phyloP scores from a whole-genome alignment of 768 basidiomycete species.

The Podaxis mareebaensis region DNA sequence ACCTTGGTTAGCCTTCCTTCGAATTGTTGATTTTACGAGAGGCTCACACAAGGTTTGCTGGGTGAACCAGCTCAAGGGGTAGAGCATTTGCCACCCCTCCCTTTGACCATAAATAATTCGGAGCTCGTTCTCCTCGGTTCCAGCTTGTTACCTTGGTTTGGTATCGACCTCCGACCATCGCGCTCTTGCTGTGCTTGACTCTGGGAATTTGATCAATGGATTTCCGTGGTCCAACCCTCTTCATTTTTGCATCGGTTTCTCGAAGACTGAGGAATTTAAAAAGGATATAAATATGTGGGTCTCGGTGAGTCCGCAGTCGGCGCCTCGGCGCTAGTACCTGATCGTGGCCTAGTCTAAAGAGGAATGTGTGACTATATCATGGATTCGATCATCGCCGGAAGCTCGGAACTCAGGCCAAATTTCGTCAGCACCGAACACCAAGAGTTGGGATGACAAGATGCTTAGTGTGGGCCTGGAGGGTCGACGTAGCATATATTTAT shows the following conservation, averaged over 20 bases:
- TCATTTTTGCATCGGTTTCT: too few relatives aligned
- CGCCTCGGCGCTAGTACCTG: not conserved
- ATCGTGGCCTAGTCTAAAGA: not conserved
- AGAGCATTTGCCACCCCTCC: too few relatives aligned
- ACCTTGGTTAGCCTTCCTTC: not conserved
- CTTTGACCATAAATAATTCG: too few relatives aligned
- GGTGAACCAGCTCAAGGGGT: too few relatives aligned
- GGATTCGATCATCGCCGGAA: constrained; percentile 9
- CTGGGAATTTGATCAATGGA: too few relatives aligned
- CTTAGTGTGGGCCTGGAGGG: not conserved
- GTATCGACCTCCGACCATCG: too few relatives aligned
- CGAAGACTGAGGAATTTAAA: not conserved
- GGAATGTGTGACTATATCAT: not conserved
- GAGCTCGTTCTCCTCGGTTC: too few relatives aligned
- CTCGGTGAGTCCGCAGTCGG: not conserved
- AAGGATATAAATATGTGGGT: not conserved
- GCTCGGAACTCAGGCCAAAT: not conserved
- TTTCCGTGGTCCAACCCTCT: too few relatives aligned
- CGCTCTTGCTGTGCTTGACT: too few relatives aligned
- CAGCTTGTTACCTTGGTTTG: too few relatives aligned
- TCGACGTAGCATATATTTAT: constrained; percentile 11
- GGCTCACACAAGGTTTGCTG: too few relatives aligned
- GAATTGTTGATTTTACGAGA: too few relatives aligned
- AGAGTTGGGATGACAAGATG: not conserved
- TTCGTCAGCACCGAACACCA: not conserved